Conservation (phyloP, 345 rosid genomes). For the Populus tremula region DNA sequence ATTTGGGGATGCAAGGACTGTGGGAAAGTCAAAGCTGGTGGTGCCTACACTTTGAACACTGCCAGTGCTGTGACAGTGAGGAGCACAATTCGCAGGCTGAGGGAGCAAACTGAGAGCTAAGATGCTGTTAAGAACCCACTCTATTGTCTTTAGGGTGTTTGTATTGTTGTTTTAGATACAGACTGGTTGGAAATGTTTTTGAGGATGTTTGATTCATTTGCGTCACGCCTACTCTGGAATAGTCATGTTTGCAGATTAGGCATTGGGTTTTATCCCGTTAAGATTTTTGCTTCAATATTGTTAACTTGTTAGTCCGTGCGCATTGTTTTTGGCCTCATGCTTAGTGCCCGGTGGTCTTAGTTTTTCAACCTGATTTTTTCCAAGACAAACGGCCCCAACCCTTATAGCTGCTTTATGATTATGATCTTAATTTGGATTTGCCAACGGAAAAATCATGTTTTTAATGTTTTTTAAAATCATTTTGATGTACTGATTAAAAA, state of each 20-base stretch:
- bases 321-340: not conserved
- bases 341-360: too few relatives aligned
- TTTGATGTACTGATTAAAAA: too few relatives aligned
- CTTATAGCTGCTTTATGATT: not conserved
- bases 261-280: not conserved
- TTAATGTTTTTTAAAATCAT: too few relatives aligned
- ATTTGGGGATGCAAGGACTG: conserved; percentile 40
- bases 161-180: not conserved
- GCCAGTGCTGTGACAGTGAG: conserved; percentile 74
- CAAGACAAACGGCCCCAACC: too few relatives aligned
- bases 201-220: conserved; percentile 1
- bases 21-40: conserved; percentile 34
- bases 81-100: conserved; percentile 65
- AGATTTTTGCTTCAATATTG: not conserved
- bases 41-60: conserved; percentile 42
- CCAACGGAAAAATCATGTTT: too few relatives aligned
- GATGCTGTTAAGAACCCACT: not conserved
- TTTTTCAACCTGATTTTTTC: too few relatives aligned
- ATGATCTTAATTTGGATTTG: not conserved
- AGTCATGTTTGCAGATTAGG: not conserved
- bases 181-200: conserved; percentile 5
- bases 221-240: not conserved
- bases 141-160: not conserved
- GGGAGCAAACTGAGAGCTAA: conserved; percentile 70
- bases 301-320: not conserved